Evolutionary conservation across 257 asterid genomes (phyloP).

Genomic region (Primulina huaijiensis): DNA sequence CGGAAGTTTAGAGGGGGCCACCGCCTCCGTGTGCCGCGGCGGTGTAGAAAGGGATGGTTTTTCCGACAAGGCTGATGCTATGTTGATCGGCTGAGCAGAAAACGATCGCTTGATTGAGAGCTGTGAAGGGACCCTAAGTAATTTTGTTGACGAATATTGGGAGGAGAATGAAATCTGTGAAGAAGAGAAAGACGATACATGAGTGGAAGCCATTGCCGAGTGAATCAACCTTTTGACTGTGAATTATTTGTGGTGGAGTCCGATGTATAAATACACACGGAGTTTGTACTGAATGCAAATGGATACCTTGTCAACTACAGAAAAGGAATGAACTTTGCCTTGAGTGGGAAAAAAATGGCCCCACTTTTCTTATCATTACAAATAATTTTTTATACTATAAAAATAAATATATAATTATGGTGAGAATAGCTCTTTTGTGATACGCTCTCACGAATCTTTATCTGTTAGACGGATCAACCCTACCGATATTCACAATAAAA

Average conservation of each 20-base stretch:
- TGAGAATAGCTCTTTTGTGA: no score
- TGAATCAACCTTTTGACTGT: background rate
- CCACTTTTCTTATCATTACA: no score
- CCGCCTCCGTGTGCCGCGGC: conserved; percentile 3
- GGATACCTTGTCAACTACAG: no score
- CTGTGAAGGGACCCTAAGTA: background rate
- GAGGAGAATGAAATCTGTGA: conserved; percentile 25
- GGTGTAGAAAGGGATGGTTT: conserved; percentile 25
- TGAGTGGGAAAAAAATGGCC: no score
- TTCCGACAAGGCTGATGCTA: conserved; percentile 41
- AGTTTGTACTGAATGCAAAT: no score
- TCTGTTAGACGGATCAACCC: no score
- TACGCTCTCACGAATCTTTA: no score
- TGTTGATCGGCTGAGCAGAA: conserved; percentile 17
- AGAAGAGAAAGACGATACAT: conserved; percentile 33
- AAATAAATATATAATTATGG: no score
- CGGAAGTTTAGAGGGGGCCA: conserved; percentile 34
- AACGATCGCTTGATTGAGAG: conserved; percentile 1
- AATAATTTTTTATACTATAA: no score
- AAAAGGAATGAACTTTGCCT: background rate
- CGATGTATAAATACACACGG: background rate
- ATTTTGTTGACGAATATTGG: conserved; percentile 19
- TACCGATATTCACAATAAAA: no score
- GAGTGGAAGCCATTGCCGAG: conserved; percentile 36
- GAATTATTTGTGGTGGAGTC: background rate